Evolutionary conservation across 495 filamentous ascomycete genomes (phyloP).

Genomic region (Thermochaetoides thermophila): DNA sequence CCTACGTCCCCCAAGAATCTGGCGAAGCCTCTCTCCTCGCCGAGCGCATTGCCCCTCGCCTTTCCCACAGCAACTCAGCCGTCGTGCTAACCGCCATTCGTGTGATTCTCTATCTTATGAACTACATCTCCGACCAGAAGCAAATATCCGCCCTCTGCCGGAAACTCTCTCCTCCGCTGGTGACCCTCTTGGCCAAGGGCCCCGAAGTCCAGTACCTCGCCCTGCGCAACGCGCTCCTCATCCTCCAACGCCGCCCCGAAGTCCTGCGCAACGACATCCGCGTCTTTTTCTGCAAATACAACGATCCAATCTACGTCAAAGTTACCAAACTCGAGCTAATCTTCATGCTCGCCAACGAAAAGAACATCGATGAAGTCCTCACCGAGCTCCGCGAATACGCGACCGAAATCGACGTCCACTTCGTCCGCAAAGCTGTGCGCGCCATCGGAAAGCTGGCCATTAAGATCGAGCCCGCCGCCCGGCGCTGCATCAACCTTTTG

Average conservation of each 20-base stretch:
- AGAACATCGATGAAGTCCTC: constrained; percentile 89
- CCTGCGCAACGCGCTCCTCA: constrained; percentile 83
- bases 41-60: constrained; percentile 80
- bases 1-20: constrained; percentile 87
- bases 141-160: constrained; percentile 78
- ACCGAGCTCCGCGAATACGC: constrained; percentile 95
- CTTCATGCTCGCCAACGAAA: constrained; percentile 95
- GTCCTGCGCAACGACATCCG: constrained; percentile 92
- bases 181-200: constrained; percentile 89
- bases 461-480: constrained; percentile 91
- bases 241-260: constrained; percentile 84
- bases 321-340: constrained; percentile 98
- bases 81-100: constrained; percentile 93
- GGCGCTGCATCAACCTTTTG: constrained; percentile 79
- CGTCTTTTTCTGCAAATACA: constrained; percentile 99
- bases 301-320: constrained; percentile 98
- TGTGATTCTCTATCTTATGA: constrained; percentile 95
- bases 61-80: constrained; percentile 92
- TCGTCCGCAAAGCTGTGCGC: constrained; percentile 92
- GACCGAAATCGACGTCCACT: constrained; percentile 97
- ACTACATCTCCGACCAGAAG: constrained; percentile 91
- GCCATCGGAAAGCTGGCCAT: constrained; percentile 97
- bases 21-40: constrained; percentile 78
- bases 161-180: constrained; percentile 88
- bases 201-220: constrained; percentile 96